A percentile compares a stretch with the other conserved stretches of the same genome.
phyloP scores from a whole-genome alignment of 371 early-diverging fungal genomes.

The Mucor plumbeus region DNA sequence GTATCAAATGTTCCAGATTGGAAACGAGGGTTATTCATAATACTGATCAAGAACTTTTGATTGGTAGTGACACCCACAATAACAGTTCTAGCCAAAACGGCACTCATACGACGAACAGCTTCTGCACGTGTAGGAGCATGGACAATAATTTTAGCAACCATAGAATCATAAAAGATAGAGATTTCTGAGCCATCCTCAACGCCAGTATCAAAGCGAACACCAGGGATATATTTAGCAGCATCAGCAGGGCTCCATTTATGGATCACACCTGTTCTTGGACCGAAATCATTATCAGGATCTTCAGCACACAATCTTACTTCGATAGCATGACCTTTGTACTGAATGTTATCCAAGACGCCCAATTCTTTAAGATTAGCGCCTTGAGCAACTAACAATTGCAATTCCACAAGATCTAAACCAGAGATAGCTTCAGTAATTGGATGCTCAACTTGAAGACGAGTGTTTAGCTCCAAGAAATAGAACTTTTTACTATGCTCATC shows the following conservation, averaged over 20 bases:
- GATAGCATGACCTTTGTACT: slow-evolving; percentile 78
- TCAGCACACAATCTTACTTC: slow-evolving; percentile 88
- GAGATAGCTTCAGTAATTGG: slow-evolving; percentile 95
- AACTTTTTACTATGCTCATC: slow-evolving; percentile 70
- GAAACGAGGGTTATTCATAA: slow-evolving; percentile 64
- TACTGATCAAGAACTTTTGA: slow-evolving; percentile 64
- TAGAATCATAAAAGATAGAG: slow-evolving; percentile 80
- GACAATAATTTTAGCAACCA: slow-evolving; percentile 89
- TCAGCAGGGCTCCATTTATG: slow-evolving; percentile 79
- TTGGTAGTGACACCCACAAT: slow-evolving; percentile 72
- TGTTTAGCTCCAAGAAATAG: slow-evolving; percentile 87
- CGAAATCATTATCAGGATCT: slow-evolving; percentile 83
- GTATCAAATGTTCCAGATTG: slow-evolving; percentile 65
- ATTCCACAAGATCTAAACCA: slow-evolving; percentile 93
- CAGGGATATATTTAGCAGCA: slow-evolving; percentile 53
- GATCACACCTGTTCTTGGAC: slow-evolving; percentile 82
- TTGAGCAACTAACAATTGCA: slow-evolving; percentile 76
- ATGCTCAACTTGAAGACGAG: slow-evolving; percentile 93
- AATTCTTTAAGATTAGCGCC: slow-evolving; percentile 56
- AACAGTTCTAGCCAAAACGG: slow-evolving; percentile 68
- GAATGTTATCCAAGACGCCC: slow-evolving; percentile 53
- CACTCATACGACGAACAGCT: slow-evolving; percentile 76
- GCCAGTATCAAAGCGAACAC: slow-evolving; percentile 84
- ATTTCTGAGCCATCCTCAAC: slow-evolving; percentile 84
- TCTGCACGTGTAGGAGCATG: slow-evolving; percentile 81